Conservation (phyloP, 2,329 filamentous ascomycete genomes). For the Fusarium sp. region DNA sequence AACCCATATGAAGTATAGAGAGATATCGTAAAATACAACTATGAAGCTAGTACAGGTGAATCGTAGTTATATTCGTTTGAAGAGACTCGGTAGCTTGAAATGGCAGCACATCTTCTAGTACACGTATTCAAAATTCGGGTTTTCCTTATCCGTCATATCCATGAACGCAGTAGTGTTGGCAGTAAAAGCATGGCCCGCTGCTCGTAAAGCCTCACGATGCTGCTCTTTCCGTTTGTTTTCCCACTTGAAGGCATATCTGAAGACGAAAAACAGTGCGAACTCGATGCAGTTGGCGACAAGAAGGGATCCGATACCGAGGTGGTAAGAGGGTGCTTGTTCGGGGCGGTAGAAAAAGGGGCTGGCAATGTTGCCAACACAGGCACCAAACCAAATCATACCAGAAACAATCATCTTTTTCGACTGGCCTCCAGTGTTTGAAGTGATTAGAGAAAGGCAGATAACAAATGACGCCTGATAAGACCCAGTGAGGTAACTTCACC, state of each 20-base stretch:
- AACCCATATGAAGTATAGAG: not conserved
- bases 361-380: conserved; percentile 70
- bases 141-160: conserved; percentile 58
- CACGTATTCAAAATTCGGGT: conserved; percentile 56
- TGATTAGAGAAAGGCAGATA: conserved; percentile 58
- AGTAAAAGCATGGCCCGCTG: conserved; percentile 40
- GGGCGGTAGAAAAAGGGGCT: conserved; percentile 72
- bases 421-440: conserved; percentile 65
- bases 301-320: conserved; percentile 56
- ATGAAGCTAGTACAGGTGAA: not conserved
- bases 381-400: conserved; percentile 69
- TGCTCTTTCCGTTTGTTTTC: conserved; percentile 56
- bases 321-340: conserved; percentile 59
- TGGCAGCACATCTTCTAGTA: conserved; percentile 44
- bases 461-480: conserved; percentile 57
- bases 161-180: conserved; percentile 55
- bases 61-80: not conserved
- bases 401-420: conserved; percentile 75
- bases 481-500: conserved; percentile 49
- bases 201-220: conserved; percentile 47
- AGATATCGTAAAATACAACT: not conserved
- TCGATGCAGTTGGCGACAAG: conserved; percentile 56
- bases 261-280: conserved; percentile 52
- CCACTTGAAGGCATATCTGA: conserved; percentile 53
- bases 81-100: not conserved